A percentile compares a stretch with the other conserved stretches of the same genome.
These are phyloP conservation scores for Malus fusca DNA, from an alignment of 306 rosid species.

Conservation along the genomic window DNA sequence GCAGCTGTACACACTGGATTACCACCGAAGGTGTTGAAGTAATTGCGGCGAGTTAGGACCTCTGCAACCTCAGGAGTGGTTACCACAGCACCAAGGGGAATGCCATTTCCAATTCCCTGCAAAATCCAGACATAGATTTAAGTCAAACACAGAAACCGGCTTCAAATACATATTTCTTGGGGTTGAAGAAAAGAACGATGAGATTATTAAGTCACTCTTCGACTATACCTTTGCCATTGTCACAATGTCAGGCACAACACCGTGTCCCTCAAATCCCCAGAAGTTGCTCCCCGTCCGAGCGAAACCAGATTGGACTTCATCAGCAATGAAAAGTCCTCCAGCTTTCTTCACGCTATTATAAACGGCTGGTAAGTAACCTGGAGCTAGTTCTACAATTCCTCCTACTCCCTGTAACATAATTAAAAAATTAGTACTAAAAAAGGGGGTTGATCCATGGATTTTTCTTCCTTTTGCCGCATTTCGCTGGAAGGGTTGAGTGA, in stretches of 20 bases:
- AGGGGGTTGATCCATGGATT: neutral
- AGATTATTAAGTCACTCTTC: neutral
- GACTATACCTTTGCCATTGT: conserved; percentile 82
- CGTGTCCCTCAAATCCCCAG: conserved; percentile 93
- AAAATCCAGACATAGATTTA: conserved; percentile 15
- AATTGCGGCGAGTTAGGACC: conserved; percentile 65
- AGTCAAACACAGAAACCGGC: neutral
- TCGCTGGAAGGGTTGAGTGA: neutral
- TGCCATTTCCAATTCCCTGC: conserved; percentile 96
- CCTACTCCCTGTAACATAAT: conserved; percentile 68
- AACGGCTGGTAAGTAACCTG: conserved; percentile 78
- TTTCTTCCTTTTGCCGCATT: neutral
- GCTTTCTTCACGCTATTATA: conserved; percentile 53
- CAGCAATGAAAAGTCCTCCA: conserved; percentile 89
- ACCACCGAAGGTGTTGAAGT: conserved; percentile 92
- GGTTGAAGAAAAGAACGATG: neutral
- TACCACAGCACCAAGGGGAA: conserved; percentile 93
- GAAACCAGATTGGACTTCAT: conserved; percentile 88
- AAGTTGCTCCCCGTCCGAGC: conserved; percentile 87
- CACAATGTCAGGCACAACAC: conserved; percentile 91
- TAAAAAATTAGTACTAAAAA: neutral
- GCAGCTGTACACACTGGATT: conserved; percentile 92
- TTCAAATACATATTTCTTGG: neutral
- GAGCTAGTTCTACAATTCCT: conserved; percentile 81
- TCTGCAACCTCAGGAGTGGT: conserved; percentile 87